A percentile compares a stretch with the other conserved stretches of the same genome.
Evolutionary conservation across 1,284 basidiomycete species (phyloP).

Genomic region (Trametes hirsuta): DNA sequence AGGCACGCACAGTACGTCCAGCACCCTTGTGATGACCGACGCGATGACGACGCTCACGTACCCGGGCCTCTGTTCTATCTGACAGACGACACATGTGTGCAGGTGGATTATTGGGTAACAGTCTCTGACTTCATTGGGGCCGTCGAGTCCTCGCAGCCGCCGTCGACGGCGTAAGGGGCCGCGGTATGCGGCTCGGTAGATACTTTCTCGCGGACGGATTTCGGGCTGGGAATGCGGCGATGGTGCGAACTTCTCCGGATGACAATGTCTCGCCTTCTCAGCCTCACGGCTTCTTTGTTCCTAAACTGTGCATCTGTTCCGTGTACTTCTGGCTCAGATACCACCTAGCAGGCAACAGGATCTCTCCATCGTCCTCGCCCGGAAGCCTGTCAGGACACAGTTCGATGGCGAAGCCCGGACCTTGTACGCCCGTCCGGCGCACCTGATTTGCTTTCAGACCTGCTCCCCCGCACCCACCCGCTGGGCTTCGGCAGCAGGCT

Average conservation of each 20-base stretch:
- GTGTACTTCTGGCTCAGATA: constrained; percentile 11
- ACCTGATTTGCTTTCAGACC: not conserved
- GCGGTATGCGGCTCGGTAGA: not conserved
- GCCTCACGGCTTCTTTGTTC: not conserved
- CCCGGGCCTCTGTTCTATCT: not conserved
- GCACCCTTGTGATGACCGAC: not conserved
- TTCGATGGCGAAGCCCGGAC: not conserved
- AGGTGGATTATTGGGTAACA: constrained; percentile 39
- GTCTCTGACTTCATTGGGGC: constrained; percentile 34
- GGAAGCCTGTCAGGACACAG: not conserved
- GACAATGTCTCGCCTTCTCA: not conserved
- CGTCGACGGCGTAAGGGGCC: not conserved
- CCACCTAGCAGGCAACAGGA: not conserved
- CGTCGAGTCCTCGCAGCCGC: not conserved
- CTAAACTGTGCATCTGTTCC: not conserved
- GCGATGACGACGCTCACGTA: not conserved
- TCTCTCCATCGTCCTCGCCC: not conserved
- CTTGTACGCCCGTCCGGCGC: not conserved
- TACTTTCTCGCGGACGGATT: not conserved
- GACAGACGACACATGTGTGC: constrained; percentile 41
- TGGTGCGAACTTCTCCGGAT: not conserved
- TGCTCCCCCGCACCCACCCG: not conserved
- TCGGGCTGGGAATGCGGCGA: constrained; percentile 2
- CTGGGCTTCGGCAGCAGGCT: not conserved
- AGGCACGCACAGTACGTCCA: constrained; percentile 34